Percentiles rank a stretch among this genome's conserved stretches.
phyloP scores from a whole-genome alignment of 148 eudicot species.

The Silene uniflora region DNA sequence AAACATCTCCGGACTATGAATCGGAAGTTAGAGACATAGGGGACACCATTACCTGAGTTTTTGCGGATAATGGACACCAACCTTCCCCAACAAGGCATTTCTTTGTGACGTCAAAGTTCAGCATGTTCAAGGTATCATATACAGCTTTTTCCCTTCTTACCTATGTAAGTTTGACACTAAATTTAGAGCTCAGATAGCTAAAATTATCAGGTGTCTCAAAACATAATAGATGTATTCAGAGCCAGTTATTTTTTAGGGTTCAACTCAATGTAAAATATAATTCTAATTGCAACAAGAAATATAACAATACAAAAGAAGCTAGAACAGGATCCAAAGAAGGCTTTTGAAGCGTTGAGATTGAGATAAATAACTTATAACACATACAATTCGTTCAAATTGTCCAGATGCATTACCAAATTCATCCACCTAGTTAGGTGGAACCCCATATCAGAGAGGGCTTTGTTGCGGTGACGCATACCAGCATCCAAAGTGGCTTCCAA shows the following conservation, averaged over 20 bases:
- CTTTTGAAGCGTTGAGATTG: background rate
- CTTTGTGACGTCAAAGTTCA: constrained; percentile 96
- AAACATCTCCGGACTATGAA: background rate
- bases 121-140: constrained; percentile 94
- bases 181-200: constrained; percentile 11
- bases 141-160: constrained; percentile 98
- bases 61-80: constrained; percentile 96
- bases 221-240: background rate
- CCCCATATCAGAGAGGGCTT: constrained; percentile 68
- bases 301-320: background rate
- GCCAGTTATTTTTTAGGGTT: background rate
- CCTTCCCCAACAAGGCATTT: constrained; percentile 99
- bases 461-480: constrained; percentile 79
- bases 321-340: background rate
- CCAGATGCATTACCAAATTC: constrained; percentile 51
- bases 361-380: background rate
- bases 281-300: constrained; percentile 9
- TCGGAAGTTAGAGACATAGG: background rate
- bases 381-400: constrained; percentile 4
- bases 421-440: constrained; percentile 79
- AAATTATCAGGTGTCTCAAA: background rate
- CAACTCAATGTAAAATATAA: constrained; percentile 1
- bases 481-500: constrained; percentile 92
- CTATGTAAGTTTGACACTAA: constrained; percentile 33
- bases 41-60: constrained; percentile 56